Evolutionary conservation across 306 rosid genomes (phyloP), one percentile per base, ranked within the genome.

Genomic region (Quercus robur): DNA sequence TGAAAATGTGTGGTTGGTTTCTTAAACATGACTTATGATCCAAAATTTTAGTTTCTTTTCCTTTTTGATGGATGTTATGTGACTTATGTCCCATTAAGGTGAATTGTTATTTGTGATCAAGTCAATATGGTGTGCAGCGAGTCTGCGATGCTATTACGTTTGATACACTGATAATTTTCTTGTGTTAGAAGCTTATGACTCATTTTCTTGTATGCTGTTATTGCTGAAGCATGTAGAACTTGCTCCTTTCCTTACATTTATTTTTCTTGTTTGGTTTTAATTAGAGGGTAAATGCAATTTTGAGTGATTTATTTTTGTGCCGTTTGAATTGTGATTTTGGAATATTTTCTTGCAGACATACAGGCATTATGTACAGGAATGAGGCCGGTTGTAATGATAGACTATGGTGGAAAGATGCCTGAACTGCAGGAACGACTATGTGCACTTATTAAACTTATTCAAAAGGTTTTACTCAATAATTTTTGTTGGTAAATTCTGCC

Each of bases 341-440:
- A 77, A 49, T 26, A 61, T 73, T 77, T 67, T 46, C 49, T 59
- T 64, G 80, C 83, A 94, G 98, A 94, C 84, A 77, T 94, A 56
- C 62, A 86, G n/a, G 98, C 97, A 3, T 84, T 94, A 55, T 86
- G 77, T 30, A 89, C 98, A 1, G 88, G 91, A 84, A 88, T 94
- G 97, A 88, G 97, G 84, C 84, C 97, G 4, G 93, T 89, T 54
- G 88, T 94, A 1, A 87, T 92, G 98, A 54, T 94, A 21, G 98
- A 94, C 77, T 94, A 92, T 62, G 98, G 97, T 4, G 97, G 97
- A 85, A 90, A 83, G 84, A 81, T 94, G 97, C 97, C 97, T 55
- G 91, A 89, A 67, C 82, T 94, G 23, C 97, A 88, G 71, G 85
- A 92, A 73, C 86, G 88, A 33, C 89, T 94, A 26, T 85, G 91